phyloP scores from a whole-genome alignment of 176 grass and related monocot genomes.

The Alopecurus myosuroides region DNA sequence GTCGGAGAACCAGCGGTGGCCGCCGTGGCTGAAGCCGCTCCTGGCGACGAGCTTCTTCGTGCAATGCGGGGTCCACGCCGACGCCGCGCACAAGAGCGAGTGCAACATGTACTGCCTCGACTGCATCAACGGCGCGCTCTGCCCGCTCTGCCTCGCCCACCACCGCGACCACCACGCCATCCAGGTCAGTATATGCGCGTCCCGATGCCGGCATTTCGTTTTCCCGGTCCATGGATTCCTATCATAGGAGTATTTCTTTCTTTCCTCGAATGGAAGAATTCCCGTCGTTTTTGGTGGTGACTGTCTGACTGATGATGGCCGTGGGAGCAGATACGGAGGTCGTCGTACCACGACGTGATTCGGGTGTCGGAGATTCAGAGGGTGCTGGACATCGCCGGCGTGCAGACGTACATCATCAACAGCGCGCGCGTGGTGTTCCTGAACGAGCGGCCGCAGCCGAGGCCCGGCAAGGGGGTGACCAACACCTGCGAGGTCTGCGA shows the following conservation, averaged over 20 bases:
- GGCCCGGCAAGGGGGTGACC: slow-evolving; percentile 94
- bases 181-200: slow-evolving; percentile 36
- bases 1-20: slow-evolving; percentile 57
- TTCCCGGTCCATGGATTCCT: background rate
- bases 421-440: slow-evolving; percentile 97
- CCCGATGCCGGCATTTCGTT: background rate
- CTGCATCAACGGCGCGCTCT: slow-evolving; percentile 76
- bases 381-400: slow-evolving; percentile 85
- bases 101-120: slow-evolving; percentile 99
- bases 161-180: slow-evolving; percentile 76
- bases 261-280: no score
- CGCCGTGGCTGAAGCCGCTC: slow-evolving; percentile 84
- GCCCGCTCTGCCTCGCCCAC: slow-evolving; percentile 76
- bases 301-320: background rate
- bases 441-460: slow-evolving; percentile 85
- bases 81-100: slow-evolving; percentile 74
- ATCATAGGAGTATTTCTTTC: no score
- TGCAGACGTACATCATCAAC: slow-evolving; percentile 99
- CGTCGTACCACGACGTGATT: slow-evolving; percentile 99
- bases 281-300: background rate
- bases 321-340: slow-evolving; percentile 67
- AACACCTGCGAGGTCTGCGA: slow-evolving; percentile 98
- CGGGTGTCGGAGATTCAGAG: slow-evolving; percentile 91
- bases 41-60: slow-evolving; percentile 86
- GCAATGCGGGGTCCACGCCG: slow-evolving; percentile 77